Evolutionary conservation across 2,329 filamentous ascomycete genomes (phyloP), one percentile per base, ranked within the genome.

Genomic region (Colletotrichum tofieldiae): DNA sequence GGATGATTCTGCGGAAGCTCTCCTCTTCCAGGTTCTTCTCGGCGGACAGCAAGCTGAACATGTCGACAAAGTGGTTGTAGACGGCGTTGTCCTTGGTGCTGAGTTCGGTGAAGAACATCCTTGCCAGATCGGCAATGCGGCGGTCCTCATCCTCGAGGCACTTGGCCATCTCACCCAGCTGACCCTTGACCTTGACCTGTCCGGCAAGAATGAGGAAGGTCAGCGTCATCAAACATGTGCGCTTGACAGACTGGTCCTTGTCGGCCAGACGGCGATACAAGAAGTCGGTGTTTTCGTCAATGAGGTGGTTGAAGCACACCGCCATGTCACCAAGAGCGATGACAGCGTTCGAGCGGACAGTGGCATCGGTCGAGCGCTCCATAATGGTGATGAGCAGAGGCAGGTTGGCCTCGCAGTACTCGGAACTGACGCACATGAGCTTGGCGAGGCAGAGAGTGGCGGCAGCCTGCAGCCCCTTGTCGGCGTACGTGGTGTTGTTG

Each of bases 31-130:
- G 86, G 39, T 87, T 90, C 65, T 90, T 89, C 77, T 97, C 96
- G 0, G 95, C 93, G 70, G 94, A 96, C 58, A 99, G 86, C 75
- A 98, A 85, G 79, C 93, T 96, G 83, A 99, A 99, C 94, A 99
- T 98, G 80, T 99, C 96, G 37, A 99, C 95, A 83, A 99, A 99
- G 84, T 99, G 96, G 81, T 99, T 99, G 83, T 99, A 99, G 2
- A 99, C 94, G 2, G 96, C 96, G 79, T 99, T 99, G 81, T 99
- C 96, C 86, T 99, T 99, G 76, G 95, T 98, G 73, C 95, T 95
- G 67, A 99, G 89, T 83, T 99, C 96, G 0, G 94, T 96, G 83
- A 99, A 99, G 90, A 99, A 99, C 96, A 98, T 98, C 71, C 94
- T 89, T 18, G 95, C 94, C 79, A 99, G 89, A 79, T 99, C 96